Conservation (phyloP, 2,329 filamentous ascomycete species). For the Aspergillus floridensis region DNA sequence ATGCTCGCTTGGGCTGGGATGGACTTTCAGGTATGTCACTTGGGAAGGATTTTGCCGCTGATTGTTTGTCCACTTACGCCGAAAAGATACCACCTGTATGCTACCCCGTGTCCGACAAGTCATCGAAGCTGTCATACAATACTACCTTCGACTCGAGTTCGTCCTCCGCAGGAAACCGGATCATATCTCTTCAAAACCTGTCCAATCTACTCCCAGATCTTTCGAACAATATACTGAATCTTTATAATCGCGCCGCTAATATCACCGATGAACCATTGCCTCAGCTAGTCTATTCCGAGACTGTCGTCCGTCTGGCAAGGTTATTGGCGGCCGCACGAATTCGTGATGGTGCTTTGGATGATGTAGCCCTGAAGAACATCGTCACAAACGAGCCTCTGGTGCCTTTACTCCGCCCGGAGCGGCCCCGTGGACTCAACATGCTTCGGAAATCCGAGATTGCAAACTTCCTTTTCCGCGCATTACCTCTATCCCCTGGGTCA, state of each 20-base stretch:
- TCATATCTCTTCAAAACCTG: conserved; percentile 49
- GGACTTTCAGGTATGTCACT: conserved; percentile 59
- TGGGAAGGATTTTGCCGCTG: background rate
- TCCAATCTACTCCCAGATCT: conserved; percentile 56
- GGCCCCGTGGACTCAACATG: conserved; percentile 43
- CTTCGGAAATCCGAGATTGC: conserved; percentile 62
- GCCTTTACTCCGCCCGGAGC: conserved; percentile 32
- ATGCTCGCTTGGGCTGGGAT: conserved; percentile 80
- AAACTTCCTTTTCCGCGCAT: conserved; percentile 64
- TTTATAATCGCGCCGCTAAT: conserved; percentile 54
- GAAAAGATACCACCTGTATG: conserved; percentile 53
- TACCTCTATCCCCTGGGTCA: conserved; percentile 60
- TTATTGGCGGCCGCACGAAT: conserved; percentile 52
- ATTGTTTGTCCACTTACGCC: conserved; percentile 11
- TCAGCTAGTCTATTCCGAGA: conserved; percentile 56
- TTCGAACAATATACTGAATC: conserved; percentile 54
- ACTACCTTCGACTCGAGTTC: conserved; percentile 41
- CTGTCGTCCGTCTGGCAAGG: conserved; percentile 54
- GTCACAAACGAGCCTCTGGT: conserved; percentile 51
- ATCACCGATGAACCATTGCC: conserved; percentile 55
- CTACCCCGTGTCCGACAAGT: conserved; percentile 51
- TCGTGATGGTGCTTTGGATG: conserved; percentile 51
- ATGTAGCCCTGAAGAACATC: conserved; percentile 57
- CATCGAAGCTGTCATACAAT: conserved; percentile 44
- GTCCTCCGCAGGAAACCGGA: conserved; percentile 47